phyloP scores from a whole-genome alignment of 371 early-diverging fungal genomes.

The Apophysomyces trapeziformis region DNA sequence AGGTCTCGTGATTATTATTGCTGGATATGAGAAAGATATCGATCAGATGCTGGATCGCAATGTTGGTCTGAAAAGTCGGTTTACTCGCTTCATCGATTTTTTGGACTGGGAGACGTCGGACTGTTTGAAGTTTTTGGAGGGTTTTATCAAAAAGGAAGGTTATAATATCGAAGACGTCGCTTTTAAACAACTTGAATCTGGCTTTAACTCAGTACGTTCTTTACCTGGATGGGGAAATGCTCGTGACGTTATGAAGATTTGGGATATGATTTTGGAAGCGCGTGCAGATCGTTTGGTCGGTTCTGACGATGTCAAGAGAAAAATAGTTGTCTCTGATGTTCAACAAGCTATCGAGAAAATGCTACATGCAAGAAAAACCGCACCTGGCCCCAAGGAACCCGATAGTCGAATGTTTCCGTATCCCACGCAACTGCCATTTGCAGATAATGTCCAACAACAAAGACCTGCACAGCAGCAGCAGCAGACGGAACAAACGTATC shows the following conservation, averaged over 20 bases:
- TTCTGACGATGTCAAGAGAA: background rate
- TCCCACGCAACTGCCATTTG: background rate
- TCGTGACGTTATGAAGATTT: background rate
- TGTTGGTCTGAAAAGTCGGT: constrained; percentile 3
- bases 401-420: too few species aligned
- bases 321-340: background rate
- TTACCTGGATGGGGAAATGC: constrained; percentile 6
- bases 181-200: background rate
- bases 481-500: background rate
- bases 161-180: background rate
- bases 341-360: constrained; percentile 1
- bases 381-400: background rate
- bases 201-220: background rate
- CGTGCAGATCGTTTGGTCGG: background rate
- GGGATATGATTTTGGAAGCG: background rate
- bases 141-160: background rate
- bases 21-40: background rate
- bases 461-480: background rate
- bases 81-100: constrained; percentile 5
- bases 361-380: background rate
- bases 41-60: background rate
- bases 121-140: background rate
- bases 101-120: constrained; percentile 5
- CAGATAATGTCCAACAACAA: background rate
- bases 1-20: background rate